Evolutionary conservation across 2,329 filamentous ascomycete species (phyloP).

Genomic region (Sporothrix sp.): DNA sequence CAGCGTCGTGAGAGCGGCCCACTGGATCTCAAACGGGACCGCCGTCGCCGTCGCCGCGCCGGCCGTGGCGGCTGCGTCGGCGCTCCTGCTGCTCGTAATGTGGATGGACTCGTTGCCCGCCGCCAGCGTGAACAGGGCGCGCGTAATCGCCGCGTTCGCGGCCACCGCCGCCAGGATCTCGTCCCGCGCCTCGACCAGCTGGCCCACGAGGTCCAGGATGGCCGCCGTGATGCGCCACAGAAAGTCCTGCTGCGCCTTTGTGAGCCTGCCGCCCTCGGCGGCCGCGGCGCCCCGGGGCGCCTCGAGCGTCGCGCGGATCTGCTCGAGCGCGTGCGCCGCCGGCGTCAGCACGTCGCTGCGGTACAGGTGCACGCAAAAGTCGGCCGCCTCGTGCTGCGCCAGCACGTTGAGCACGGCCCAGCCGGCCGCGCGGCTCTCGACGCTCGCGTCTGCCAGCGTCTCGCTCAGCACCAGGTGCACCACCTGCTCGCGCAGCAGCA

Average conservation of each 20-base stretch:
- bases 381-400: constrained; percentile 52
- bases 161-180: constrained; percentile 49
- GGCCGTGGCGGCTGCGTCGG: constrained; percentile 26
- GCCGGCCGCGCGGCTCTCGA: constrained; percentile 56
- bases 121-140: constrained; percentile 46
- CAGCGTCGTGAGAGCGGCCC: constrained; percentile 45
- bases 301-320: constrained; percentile 33
- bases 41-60: constrained; percentile 27
- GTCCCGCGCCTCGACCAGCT: constrained; percentile 48
- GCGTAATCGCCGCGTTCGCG: constrained; percentile 37
- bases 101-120: constrained; percentile 20
- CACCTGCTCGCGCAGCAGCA: constrained; percentile 56
- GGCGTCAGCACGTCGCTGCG: constrained; percentile 52
- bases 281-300: neutral
- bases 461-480: constrained; percentile 54
- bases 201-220: constrained; percentile 42
- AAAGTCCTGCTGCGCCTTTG: constrained; percentile 44
- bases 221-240: constrained; percentile 46
- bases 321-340: constrained; percentile 45
- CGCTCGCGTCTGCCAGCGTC: constrained; percentile 51
- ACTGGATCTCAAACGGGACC: constrained; percentile 33
- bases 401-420: constrained; percentile 57
- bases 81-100: neutral
- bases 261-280: constrained; percentile 26
- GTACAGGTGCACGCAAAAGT: constrained; percentile 57